Evolutionary conservation across 2,329 filamentous ascomycete species (phyloP), one percentile per base, ranked within the genome.

Genomic region (Claviceps spartinae): DNA sequence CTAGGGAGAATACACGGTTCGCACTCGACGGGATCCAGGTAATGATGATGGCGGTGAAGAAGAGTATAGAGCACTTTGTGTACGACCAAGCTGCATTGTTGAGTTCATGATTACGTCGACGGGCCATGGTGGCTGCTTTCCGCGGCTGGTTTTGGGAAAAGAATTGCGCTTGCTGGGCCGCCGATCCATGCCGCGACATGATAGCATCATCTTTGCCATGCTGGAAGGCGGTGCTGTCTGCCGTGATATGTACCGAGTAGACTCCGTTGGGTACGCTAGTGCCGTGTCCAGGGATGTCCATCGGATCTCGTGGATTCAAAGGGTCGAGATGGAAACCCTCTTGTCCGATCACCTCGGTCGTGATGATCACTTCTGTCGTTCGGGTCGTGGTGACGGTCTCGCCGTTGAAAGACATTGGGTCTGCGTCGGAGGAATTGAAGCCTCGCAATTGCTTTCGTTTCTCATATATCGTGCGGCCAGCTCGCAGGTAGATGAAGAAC

Each of bases 11-110:
- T 16, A 90, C 77, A 9, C 88, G 77, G 64, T 94, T 93, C 54
- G 84, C 76, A 22, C 82, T 86, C 1, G 85, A 89, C 1, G 80
- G 88, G 53, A 90, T 79, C 84, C 84, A 88, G 5, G 85, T 86
- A 26, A 87, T 76, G 49, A 86, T 71, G 54, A 88, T 74, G 0
- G 83, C 83, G 1, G 80, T 73, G 66, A 87, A 87, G 72, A 87
- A 86, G 8, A 87, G 72, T 30, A 86, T 71, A 0, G 84, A 77
- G 47, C 83, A 85, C 59, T 85, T 85, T 52, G 82, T 79, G 62
- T 87, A 87, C 1, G 78, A 75, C 79, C 79, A 83, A 1, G 82
- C 78, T 2, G 82, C 82, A 38, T 74, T 82, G 61, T 77, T 82
- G 20, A 79, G 71, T 52, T 80, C 77, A 52, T 74, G 69, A 38